phyloP scores from a whole-genome alignment of 371 early-diverging fungal genomes.

The Gilbertella persicaria region DNA sequence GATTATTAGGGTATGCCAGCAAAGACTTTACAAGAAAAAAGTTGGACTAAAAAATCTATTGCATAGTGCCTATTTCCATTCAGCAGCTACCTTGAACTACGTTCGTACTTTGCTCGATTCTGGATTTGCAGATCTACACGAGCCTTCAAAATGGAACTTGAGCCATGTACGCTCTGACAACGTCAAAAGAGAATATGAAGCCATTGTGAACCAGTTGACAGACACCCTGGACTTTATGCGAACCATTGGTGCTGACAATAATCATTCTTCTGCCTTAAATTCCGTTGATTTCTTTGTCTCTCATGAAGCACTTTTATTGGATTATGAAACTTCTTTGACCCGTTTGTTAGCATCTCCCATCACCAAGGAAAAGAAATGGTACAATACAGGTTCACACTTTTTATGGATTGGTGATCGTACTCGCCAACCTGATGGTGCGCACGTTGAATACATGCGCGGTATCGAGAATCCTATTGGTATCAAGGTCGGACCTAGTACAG shows the following conservation, averaged over 20 bases:
- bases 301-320: constrained; percentile 93
- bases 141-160: constrained; percentile 88
- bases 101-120: constrained; percentile 81
- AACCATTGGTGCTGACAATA: constrained; percentile 81
- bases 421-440: constrained; percentile 92
- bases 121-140: constrained; percentile 90
- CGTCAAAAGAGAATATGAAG: constrained; percentile 85
- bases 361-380: constrained; percentile 50
- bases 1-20: constrained; percentile 71
- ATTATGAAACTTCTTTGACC: constrained; percentile 88
- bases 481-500: constrained; percentile 93
- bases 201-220: constrained; percentile 80
- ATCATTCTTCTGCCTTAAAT: constrained; percentile 30
- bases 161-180: constrained; percentile 84
- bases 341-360: constrained; percentile 54
- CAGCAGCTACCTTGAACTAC: constrained; percentile 96
- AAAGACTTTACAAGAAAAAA: background rate
- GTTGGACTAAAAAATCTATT: background rate
- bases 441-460: constrained; percentile 95
- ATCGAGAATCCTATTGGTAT: constrained; percentile 95
- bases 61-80: constrained; percentile 91
- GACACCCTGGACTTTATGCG: constrained; percentile 93
- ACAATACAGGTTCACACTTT: constrained; percentile 84
- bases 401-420: constrained; percentile 99
- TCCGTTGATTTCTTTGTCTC: constrained; percentile 92